Conservation (phyloP, 2,329 filamentous ascomycete species). For the Corniculantispora saksenae region DNA sequence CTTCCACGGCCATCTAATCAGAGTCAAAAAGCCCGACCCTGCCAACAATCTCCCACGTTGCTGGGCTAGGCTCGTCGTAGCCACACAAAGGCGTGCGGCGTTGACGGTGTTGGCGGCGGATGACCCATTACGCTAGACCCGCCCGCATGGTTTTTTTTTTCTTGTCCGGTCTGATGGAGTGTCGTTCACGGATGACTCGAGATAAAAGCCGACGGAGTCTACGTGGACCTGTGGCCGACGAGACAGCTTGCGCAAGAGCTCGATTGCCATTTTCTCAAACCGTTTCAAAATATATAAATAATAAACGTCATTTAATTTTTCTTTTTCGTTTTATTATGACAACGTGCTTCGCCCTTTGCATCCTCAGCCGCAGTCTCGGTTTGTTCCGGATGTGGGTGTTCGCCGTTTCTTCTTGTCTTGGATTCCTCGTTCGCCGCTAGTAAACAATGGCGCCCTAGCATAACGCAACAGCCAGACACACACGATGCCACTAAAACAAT, state of each 20-base stretch:
- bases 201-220: conserved; percentile 7
- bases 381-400: not conserved
- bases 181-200: not conserved
- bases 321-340: not conserved
- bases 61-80: not conserved
- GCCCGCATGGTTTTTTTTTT: too few species aligned
- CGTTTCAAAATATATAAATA: too few species aligned
- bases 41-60: not conserved
- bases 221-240: not conserved
- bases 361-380: not conserved
- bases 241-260: not conserved
- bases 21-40: not conserved
- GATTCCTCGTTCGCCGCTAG: not conserved
- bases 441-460: not conserved
- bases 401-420: not conserved
- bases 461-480: not conserved
- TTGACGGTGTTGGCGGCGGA: too few species aligned
- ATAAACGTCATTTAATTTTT: too few species aligned
- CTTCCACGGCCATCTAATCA: not conserved
- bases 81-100: too few species aligned
- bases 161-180: not conserved
- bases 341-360: not conserved
- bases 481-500: too few species aligned
- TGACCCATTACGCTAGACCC: too few species aligned
- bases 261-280: not conserved